Evolutionary conservation across 2,329 filamentous ascomycete genomes (phyloP).

Genomic region (Claviceps monticola): DNA sequence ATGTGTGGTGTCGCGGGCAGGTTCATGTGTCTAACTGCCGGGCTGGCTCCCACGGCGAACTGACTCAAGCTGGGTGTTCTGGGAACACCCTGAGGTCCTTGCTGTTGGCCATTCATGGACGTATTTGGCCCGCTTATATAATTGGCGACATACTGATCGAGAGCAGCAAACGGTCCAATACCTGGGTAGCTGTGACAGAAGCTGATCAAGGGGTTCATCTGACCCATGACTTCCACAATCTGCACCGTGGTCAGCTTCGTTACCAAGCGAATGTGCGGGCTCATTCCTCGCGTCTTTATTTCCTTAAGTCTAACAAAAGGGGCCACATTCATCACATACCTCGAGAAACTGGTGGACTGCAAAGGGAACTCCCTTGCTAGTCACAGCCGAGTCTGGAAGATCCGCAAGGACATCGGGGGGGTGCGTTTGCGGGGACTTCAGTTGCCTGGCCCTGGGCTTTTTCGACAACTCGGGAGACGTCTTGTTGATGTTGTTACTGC

Average conservation of each 20-base stretch:
- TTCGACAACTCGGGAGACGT: conserved; percentile 54
- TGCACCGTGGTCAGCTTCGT: conserved; percentile 16
- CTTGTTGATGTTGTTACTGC: conserved; percentile 19
- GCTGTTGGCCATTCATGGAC: conserved; percentile 33
- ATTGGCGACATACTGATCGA: conserved; percentile 44
- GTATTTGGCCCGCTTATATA: conserved; percentile 28
- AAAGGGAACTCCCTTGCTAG: conserved; percentile 45
- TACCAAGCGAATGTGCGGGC: conserved; percentile 1
- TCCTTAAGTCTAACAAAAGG: no score
- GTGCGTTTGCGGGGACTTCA: conserved; percentile 45
- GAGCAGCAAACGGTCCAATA: conserved; percentile 41
- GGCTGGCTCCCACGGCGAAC: conserved; percentile 46
- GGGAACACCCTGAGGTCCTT: conserved; percentile 29
- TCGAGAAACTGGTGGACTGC: conserved; percentile 52
- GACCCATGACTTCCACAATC: conserved; percentile 52
- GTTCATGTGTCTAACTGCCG: conserved; percentile 44
- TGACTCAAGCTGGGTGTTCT: conserved; percentile 42
- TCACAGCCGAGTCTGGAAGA: conserved; percentile 44
- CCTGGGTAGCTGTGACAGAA: conserved; percentile 41
- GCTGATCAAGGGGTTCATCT: conserved; percentile 50
- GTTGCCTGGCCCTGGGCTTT: conserved; percentile 43
- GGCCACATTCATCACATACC: conserved; percentile 22
- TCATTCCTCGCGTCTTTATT: no score
- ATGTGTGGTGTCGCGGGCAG: conserved; percentile 48
- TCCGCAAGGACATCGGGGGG: conserved; percentile 44